Base-by-base conservation (phyloP, 2,329 filamentous ascomycete genomes). In the Ophiostoma piceae region DNA sequence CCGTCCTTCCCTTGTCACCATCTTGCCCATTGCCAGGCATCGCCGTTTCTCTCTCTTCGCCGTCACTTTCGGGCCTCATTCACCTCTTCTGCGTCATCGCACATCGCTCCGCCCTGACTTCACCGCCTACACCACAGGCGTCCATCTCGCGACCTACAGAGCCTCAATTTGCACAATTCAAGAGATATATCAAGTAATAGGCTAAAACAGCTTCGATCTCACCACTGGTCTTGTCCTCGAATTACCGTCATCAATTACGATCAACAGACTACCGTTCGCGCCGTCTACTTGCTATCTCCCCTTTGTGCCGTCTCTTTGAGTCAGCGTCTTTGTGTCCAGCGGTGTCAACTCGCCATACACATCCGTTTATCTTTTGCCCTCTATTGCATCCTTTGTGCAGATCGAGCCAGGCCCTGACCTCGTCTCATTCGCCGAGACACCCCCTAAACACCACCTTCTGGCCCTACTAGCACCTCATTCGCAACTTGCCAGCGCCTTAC, bases 391-490 rank as follows among this genome's bases (percentile, higher is more conserved):
- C 62, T 65, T 65, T 65, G 62, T 65, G 62, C 35, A 65, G 62
- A 64, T 65, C 19, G 19, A 65, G 35, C 35, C 62, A 39, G 35
- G 19, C 35, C 62, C 35, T n/a, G 60, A 35, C 32, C 62, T 39
- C 35, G n/a, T 26, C 54, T 54, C 39, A 41, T 41, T 67, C 71
- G 39, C 67, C 66, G 51, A 32, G 19, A 57, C 51, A 26, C 51
- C 51, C n/a, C 51, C n/a, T 54, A 39, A 19, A 51, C 67, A 70
- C 67, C 69, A 71, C 66, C 69, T 29, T 66, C 43, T 67, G 26
- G 57, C 68, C 9, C 47, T 39, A 51, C 29, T 9, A 19, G 41
- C 60, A 47, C 43, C 16, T 47, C 43, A 47, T 47, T 47, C 43
- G 43, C 43, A 8, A 22, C n/a, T 54, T 12, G 9, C 29, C 67